A percentile compares a stretch with the other conserved stretches of the same genome.
These are phyloP conservation scores for Alternaria gaisen DNA, from an alignment of 2,329 filamentous ascomycete species.

Conservation along the genomic window DNA sequence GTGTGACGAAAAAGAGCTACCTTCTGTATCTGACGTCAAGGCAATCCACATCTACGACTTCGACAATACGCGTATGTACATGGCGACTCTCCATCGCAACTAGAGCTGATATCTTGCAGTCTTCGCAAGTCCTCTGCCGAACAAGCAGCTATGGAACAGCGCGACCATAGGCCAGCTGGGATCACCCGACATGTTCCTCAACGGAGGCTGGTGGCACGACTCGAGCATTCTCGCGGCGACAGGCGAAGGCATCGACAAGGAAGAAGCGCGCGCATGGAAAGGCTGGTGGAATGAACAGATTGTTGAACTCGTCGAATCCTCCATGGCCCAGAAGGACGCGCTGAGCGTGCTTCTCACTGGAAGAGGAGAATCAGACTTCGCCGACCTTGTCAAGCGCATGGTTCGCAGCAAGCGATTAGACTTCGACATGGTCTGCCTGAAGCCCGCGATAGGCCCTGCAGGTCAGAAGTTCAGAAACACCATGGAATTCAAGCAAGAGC, in stretches of 20 bases:
- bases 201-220: conserved; percentile 98
- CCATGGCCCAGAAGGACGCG: conserved; percentile 83
- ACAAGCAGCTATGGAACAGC: conserved; percentile 84
- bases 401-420: conserved; percentile 77
- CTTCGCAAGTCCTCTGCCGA: conserved; percentile 90
- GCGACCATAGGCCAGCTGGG: conserved; percentile 79
- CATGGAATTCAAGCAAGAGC: conserved; percentile 90
- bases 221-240: conserved; percentile 84
- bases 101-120: conserved; percentile 60
- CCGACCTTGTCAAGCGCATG: conserved; percentile 83
- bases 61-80: conserved; percentile 83
- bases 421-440: conserved; percentile 89
- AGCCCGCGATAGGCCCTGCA: conserved; percentile 82
- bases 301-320: conserved; percentile 78
- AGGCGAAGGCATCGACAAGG: conserved; percentile 80
- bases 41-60: conserved; percentile 95
- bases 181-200: conserved; percentile 76
- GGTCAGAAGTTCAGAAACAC: conserved; percentile 82
- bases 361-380: conserved; percentile 78
- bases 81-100: conserved; percentile 4
- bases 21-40: conserved; percentile 76
- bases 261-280: conserved; percentile 85
- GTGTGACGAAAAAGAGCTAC: conserved; percentile 75
- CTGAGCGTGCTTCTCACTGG: conserved; percentile 89
- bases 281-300: conserved; percentile 98